Conservation (phyloP, 768 basidiomycete species). For the Favolaschia claudopus region DNA sequence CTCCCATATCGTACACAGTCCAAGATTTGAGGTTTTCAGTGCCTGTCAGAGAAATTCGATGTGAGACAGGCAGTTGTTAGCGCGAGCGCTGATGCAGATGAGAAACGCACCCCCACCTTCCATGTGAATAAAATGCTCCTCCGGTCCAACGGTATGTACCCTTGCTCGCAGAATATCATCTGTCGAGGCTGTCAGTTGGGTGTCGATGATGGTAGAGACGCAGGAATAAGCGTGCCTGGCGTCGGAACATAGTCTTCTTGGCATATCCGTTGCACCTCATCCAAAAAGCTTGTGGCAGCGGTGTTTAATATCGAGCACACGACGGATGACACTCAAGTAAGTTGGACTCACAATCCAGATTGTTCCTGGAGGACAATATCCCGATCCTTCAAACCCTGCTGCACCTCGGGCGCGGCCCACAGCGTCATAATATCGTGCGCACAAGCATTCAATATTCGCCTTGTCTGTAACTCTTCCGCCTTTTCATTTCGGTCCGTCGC, state of each 20-base stretch:
- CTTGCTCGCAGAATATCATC: constrained; percentile 73
- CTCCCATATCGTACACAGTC: constrained; percentile 75
- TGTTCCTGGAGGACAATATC: constrained; percentile 62
- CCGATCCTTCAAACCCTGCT: constrained; percentile 47
- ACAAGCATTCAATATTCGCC: constrained; percentile 60
- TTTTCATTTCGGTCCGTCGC: constrained; percentile 21
- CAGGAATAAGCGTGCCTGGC: constrained; percentile 50
- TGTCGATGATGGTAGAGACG: neutral
- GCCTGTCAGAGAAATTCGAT: constrained; percentile 12
- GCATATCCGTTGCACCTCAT: constrained; percentile 61
- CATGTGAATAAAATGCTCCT: constrained; percentile 64
- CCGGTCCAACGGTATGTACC: constrained; percentile 68
- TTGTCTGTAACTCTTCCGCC: constrained; percentile 48
- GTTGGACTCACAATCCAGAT: constrained; percentile 63
- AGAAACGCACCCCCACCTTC: constrained; percentile 44
- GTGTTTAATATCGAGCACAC: neutral
- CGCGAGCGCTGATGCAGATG: neutral
- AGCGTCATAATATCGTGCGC: constrained; percentile 60
- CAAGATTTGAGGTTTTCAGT: constrained; percentile 52
- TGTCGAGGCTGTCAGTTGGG: constrained; percentile 27
- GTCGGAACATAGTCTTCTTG: constrained; percentile 59
- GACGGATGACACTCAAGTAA: neutral
- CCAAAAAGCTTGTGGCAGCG: constrained; percentile 57
- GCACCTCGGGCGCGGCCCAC: constrained; percentile 58
- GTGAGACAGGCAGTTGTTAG: neutral